Percentiles rank a stretch among this genome's conserved stretches.
phyloP scores from a whole-genome alignment of 352 stramenopile species.

The Globisporangium emineosum region DNA sequence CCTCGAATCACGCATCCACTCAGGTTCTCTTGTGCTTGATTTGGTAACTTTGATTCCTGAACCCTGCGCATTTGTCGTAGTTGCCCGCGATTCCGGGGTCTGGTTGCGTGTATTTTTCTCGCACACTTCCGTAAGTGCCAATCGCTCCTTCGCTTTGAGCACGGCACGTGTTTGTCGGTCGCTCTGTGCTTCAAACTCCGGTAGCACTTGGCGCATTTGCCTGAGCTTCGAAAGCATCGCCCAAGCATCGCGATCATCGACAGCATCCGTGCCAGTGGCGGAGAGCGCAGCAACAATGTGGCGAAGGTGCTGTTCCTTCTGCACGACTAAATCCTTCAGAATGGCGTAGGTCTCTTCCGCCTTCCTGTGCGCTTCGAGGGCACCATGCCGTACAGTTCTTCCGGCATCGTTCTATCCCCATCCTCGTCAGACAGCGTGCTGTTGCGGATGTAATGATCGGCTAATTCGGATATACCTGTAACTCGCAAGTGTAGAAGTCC shows the following conservation, averaged over 20 bases:
- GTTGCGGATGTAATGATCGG: constrained; percentile 29
- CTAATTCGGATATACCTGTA: constrained; percentile 36
- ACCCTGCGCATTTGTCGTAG: no score
- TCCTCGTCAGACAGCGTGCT: constrained; percentile 32
- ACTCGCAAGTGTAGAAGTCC: constrained; percentile 43
- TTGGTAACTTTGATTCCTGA: no score
- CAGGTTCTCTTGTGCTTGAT: no score
- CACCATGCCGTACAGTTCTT: constrained; percentile 45
- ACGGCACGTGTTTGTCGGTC: no score
- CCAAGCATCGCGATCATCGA: constrained; percentile 26
- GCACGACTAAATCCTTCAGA: constrained; percentile 32
- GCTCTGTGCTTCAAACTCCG: constrained; percentile 33
- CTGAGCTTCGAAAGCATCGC: constrained; percentile 37
- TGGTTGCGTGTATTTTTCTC: background rate
- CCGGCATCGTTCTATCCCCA: constrained; percentile 17
- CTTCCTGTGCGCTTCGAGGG: constrained; percentile 21
- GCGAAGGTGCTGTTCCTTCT: constrained; percentile 33
- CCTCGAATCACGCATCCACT: no score
- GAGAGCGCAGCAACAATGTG: constrained; percentile 33
- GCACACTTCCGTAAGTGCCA: background rate
- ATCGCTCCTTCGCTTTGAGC: constrained; percentile 10
- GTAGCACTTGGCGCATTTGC: constrained; percentile 38
- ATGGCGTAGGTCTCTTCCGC: constrained; percentile 26
- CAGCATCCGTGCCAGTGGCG: constrained; percentile 22
- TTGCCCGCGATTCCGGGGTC: no score